Base-by-base conservation (phyloP, 495 filamentous ascomycete genomes). In the Hypomontagnella submonticulosa region DNA sequence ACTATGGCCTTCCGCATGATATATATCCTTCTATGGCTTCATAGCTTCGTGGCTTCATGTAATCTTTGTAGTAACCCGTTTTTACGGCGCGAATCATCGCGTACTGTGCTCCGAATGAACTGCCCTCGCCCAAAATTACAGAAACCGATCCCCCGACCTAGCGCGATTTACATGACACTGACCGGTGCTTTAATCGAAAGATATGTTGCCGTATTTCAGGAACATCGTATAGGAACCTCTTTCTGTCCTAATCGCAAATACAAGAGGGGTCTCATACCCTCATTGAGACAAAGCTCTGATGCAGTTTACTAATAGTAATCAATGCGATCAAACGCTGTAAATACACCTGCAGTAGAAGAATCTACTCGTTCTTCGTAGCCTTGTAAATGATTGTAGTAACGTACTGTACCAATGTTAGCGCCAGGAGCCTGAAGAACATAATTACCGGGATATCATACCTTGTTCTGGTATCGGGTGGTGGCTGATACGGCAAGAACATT, bases 301-400 rank as follows among this genome's bases (percentile, higher is more conserved):
- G 18, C 30, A 61, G 9, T 32, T 7, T 20, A 38, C 27, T 41
- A 65, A 32, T 30, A 23, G 55, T 36, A 63, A 61, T 54, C 16
- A 47, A 20, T 19, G 52, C 46, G 48, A 42, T 27, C 12, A 16
- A 36, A 49, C 33, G 47, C 19, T 13, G 53, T 18, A 30, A 16
- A 41, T 10, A 36, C 16, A 53, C 2, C 13, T 40, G 7, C 10
- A 3, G 4, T 19, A 0, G 27, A 30, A 49, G 33, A 19, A 9
- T 4, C 23, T 70, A 70, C 47, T 70, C 57, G 46, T 64, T 74
- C 68, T 57, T 71, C 5, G 92, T 96, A 11, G 94, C 92, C 82
- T 97, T 97, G 78, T 98, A 97, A 82, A 99, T 87, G 66, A 99
- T 94, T 0, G 93, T 97, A 8, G 94, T 99, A 13, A 98, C 91